Conservation (phyloP, 2,329 filamentous ascomycete species). For the Calonectria ilicicola region DNA sequence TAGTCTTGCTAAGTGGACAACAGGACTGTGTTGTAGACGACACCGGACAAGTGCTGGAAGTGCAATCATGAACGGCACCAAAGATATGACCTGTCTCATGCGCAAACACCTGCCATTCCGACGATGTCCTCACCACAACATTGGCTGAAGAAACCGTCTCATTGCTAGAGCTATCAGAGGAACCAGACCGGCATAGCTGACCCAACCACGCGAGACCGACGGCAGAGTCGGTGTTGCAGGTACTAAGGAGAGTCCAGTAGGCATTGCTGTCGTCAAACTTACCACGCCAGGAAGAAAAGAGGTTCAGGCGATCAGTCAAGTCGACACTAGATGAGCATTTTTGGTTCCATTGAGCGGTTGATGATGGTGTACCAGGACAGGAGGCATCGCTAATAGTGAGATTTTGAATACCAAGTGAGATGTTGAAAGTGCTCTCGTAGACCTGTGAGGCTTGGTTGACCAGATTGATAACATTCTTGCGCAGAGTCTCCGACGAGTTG, state of each 20-base stretch:
- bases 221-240: slow-evolving; percentile 83
- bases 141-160: slow-evolving; percentile 89
- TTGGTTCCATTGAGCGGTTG: slow-evolving; percentile 85
- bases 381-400: slow-evolving; percentile 79
- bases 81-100: slow-evolving; percentile 96
- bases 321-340: slow-evolving; percentile 72
- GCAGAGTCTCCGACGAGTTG: slow-evolving; percentile 69
- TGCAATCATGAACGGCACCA: slow-evolving; percentile 95
- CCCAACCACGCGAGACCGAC: slow-evolving; percentile 95
- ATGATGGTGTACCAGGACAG: slow-evolving; percentile 78
- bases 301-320: slow-evolving; percentile 83
- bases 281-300: slow-evolving; percentile 92
- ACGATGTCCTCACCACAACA: slow-evolving; percentile 84
- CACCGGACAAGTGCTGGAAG: slow-evolving; percentile 74
- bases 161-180: slow-evolving; percentile 66
- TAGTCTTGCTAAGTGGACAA: slow-evolving; percentile 77
- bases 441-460: slow-evolving; percentile 89
- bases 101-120: slow-evolving; percentile 95
- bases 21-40: slow-evolving; percentile 70
- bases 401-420: slow-evolving; percentile 90
- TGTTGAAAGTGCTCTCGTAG: slow-evolving; percentile 94
- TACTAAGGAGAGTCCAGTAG: slow-evolving; percentile 91
- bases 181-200: slow-evolving; percentile 78
- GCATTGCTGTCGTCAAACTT: slow-evolving; percentile 82
- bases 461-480: slow-evolving; percentile 81